phyloP scores from a whole-genome alignment of 176 grass and related monocot genomes.

The Dactylis glomerata region DNA sequence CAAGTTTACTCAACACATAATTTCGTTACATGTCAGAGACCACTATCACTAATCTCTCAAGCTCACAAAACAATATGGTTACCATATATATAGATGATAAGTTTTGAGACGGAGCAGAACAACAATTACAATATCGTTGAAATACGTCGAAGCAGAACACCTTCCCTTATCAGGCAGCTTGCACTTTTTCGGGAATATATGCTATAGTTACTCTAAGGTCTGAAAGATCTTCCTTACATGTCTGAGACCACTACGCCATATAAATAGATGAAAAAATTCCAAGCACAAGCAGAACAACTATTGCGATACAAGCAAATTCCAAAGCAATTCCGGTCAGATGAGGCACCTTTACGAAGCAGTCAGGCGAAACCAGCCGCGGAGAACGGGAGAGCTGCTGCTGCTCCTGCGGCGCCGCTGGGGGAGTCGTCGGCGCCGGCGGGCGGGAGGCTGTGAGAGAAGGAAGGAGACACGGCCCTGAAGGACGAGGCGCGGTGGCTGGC shows the following conservation, averaged over 20 bases:
- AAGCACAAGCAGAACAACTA: conserved; percentile 3
- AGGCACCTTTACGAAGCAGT: conserved; percentile 73
- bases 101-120: neutral
- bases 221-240: too few relatives aligned
- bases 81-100: neutral
- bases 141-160: too few relatives aligned
- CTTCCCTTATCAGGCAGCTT: too few relatives aligned
- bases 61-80: neutral
- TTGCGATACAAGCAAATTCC: neutral
- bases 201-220: too few relatives aligned
- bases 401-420: neutral
- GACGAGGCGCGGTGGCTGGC: conserved; percentile 24
- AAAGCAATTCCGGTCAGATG: conserved; percentile 10
- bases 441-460: neutral
- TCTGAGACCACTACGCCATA: too few relatives aligned
- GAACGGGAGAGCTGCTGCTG: conserved; percentile 7
- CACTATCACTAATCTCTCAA: neutral
- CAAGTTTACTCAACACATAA: neutral
- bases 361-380: conserved; percentile 5
- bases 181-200: too few relatives aligned
- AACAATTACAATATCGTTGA: neutral
- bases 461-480: conserved; percentile 1
- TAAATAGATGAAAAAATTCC: neutral
- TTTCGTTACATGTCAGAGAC: neutral
- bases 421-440: neutral